These are phyloP conservation scores for Coix lacrymajobi DNA, from an alignment of 176 grass and related monocot genomes.

Conservation along the genomic window DNA sequence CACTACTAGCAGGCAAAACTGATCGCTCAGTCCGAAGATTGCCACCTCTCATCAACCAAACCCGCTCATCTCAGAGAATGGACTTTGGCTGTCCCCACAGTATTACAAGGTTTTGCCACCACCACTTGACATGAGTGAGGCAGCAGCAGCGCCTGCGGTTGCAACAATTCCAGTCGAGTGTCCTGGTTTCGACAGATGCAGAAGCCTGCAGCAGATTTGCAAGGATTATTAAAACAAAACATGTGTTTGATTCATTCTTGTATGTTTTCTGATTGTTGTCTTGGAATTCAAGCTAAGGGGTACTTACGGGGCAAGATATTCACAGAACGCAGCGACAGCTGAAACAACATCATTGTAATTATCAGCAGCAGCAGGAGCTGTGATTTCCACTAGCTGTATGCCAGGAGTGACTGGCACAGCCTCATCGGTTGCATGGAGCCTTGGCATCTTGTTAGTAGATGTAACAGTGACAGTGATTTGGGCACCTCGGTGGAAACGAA, in stretches of 20 bases:
- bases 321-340: slow-evolving; percentile 66
- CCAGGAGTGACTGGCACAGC: slow-evolving; percentile 64
- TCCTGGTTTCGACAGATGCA: slow-evolving; percentile 86
- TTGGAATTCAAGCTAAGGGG: neutral
- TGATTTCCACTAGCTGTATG: slow-evolving; percentile 96
- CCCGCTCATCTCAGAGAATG: neutral
- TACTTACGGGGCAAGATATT: slow-evolving; percentile 90
- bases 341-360: slow-evolving; percentile 85
- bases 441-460: slow-evolving; percentile 70
- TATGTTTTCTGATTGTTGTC: neutral
- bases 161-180: slow-evolving; percentile 72
- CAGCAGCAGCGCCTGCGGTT: slow-evolving; percentile 68
- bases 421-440: slow-evolving; percentile 75
- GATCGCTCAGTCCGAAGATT: neutral
- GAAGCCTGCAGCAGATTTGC: slow-evolving; percentile 46
- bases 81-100: neutral
- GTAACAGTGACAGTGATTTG: slow-evolving; percentile 80
- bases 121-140: slow-evolving; percentile 75
- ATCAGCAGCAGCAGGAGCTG: slow-evolving; percentile 67
- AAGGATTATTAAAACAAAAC: neutral
- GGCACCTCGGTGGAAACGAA: slow-evolving; percentile 66
- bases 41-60: neutral
- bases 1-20: neutral
- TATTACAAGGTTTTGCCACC: slow-evolving; percentile 55
- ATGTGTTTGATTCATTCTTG: neutral